Conservation (phyloP, 805 yeast species). For the Blastobotrys attinorum region DNA sequence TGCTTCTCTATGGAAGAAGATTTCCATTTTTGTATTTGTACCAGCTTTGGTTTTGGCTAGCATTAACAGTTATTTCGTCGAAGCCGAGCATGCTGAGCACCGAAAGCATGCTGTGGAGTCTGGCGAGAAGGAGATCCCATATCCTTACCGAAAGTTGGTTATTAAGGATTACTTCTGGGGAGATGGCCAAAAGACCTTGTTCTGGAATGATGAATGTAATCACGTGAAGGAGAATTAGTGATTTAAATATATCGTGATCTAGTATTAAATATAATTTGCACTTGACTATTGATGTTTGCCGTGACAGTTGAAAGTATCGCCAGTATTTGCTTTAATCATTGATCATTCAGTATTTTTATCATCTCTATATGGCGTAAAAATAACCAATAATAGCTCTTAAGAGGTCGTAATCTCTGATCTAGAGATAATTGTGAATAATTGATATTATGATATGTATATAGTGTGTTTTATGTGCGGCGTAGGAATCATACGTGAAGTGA, state of each 20-base stretch:
- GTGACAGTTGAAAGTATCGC: too few species aligned
- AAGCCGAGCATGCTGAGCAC: conserved; percentile 85
- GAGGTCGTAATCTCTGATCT: too few species aligned
- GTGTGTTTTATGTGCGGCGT: too few species aligned
- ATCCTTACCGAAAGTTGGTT: conserved; percentile 89
- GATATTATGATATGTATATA: too few species aligned
- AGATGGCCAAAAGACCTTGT: conserved; percentile 92
- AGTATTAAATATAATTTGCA: too few species aligned
- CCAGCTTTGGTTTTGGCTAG: conserved; percentile 77
- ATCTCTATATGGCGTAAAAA: too few species aligned
- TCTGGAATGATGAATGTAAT: conserved; percentile 93
- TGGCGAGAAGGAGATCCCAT: conserved; percentile 77
- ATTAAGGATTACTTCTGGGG: conserved; percentile 93
- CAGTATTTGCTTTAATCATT: too few species aligned
- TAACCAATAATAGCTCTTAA: too few species aligned
- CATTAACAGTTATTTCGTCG: conserved; percentile 72
- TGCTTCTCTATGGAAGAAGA: conserved; percentile 75
- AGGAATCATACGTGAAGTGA: too few species aligned
- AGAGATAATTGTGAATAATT: too few species aligned
- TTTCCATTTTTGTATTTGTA: conserved; percentile 68
- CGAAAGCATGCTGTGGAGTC: conserved; percentile 68
- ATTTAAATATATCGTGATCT: conserved; percentile 1
- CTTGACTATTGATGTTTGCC: too few species aligned
- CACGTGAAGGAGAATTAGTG: conserved; percentile 23
- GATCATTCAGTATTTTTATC: too few species aligned